Evolutionary conservation across 2,329 filamentous ascomycete genomes (phyloP).

Genomic region (Colletotrichum plurivorum): DNA sequence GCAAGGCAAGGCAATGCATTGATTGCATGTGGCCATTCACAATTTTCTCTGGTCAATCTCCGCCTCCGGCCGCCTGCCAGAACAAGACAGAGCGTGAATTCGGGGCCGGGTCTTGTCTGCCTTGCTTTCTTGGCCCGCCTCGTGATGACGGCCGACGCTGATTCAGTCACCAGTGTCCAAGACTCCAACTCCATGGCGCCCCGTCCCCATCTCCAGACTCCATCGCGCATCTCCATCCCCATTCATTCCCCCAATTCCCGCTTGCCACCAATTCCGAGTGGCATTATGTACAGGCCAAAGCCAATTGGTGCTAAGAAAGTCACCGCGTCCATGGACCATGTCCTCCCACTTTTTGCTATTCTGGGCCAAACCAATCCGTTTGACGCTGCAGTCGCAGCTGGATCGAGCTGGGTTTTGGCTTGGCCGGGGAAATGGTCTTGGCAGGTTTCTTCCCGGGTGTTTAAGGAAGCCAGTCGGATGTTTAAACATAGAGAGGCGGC

Average conservation of each 20-base stretch:
- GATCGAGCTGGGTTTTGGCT: slow-evolving; percentile 30
- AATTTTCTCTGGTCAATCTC: too few relatives aligned
- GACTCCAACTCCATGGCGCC: too few relatives aligned
- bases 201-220: too few relatives aligned
- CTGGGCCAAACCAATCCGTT: slow-evolving; percentile 18
- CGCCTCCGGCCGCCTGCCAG: too few relatives aligned
- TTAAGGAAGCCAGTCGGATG: slow-evolving; percentile 9
- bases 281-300: background rate
- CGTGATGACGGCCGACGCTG: slow-evolving; percentile 12
- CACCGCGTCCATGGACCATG: background rate
- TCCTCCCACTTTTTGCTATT: slow-evolving; percentile 15
- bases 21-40: background rate
- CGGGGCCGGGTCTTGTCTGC: background rate
- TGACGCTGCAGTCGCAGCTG: slow-evolving; percentile 18
- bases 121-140: slow-evolving; percentile 29
- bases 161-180: slow-evolving; percentile 18
- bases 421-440: slow-evolving; percentile 26
- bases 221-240: too few relatives aligned
- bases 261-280: slow-evolving; percentile 25
- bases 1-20: background rate
- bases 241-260: slow-evolving; percentile 8
- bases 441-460: slow-evolving; percentile 27
- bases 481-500: slow-evolving; percentile 17
- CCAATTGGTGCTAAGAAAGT: background rate
- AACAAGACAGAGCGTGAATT: too few relatives aligned